phyloP scores from a whole-genome alignment of 306 rosid genomes.

The cucumber (Cucumis sativus) region Cucumber_9930_V3 NC_026660.2:29783501-29784000 shows the following conservation, averaged over 20 bases:
- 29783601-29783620: conserved; percentile 44
- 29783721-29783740: not conserved
- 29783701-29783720: not conserved
- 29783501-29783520: conserved; percentile 60
- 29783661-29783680: not conserved
- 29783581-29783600: conserved; percentile 67
- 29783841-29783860: no score
- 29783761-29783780: not conserved
- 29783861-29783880: not conserved
- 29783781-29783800: not conserved
- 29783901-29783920: not conserved
- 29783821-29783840: not conserved
- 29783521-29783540: conserved; percentile 56
- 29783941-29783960: conserved; percentile 42
- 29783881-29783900: not conserved
- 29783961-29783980: conserved; percentile 75
- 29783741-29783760: not conserved
- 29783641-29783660: not conserved
- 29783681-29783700: not conserved
- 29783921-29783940: conserved; percentile 51
- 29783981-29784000: conserved; percentile 46
- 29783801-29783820: not conserved
- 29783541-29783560: conserved; percentile 82
- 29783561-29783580: conserved; percentile 84
- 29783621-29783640: conserved; percentile 30